phyloP scores from a whole-genome alignment of 2,329 filamentous ascomycete genomes.

The Zalaria obscura region DNA sequence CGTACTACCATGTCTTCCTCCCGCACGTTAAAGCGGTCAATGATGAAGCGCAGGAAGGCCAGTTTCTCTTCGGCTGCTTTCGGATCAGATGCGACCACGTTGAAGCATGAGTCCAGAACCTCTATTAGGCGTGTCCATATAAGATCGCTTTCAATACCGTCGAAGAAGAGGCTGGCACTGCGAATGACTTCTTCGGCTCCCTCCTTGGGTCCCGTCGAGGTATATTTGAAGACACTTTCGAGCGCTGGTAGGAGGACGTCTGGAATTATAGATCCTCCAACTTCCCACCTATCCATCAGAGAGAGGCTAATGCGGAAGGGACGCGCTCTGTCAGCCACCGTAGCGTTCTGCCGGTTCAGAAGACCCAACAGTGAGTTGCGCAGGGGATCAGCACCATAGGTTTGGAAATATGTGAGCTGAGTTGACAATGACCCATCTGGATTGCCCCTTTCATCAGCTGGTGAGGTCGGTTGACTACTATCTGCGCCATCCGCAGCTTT shows the following conservation, averaged over 20 bases:
- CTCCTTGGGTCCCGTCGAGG: constrained; percentile 47
- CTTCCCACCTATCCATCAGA: constrained; percentile 96
- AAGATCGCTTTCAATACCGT: constrained; percentile 85
- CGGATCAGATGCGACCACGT: constrained; percentile 43
- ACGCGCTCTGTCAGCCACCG: constrained; percentile 56
- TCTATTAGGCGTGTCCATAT: constrained; percentile 47
- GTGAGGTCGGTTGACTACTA: constrained; percentile 10
- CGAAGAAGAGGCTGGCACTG: constrained; percentile 92
- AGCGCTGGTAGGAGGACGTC: constrained; percentile 80
- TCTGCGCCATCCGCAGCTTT: constrained; percentile 21
- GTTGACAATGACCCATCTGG: constrained; percentile 40
- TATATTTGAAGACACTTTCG: constrained; percentile 63
- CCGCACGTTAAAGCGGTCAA: constrained; percentile 77
- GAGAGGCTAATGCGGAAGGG: constrained; percentile 89
- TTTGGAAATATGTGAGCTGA: constrained; percentile 60
- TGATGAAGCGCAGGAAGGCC: constrained; percentile 64
- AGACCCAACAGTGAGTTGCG: constrained; percentile 62
- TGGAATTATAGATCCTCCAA: constrained; percentile 77
- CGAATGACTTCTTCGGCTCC: constrained; percentile 78
- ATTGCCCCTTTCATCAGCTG: constrained; percentile 9
- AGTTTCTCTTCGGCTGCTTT: constrained; percentile 44
- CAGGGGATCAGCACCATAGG: constrained; percentile 61
- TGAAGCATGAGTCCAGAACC: constrained; percentile 5
- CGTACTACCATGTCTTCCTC: constrained; percentile 91
- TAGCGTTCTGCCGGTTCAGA: constrained; percentile 44